Percentiles rank a stretch among this genome's conserved stretches.
These are phyloP conservation scores for Fragaria nilgerrensis DNA, from an alignment of 306 rosid species.

Conservation along the genomic window DNA sequence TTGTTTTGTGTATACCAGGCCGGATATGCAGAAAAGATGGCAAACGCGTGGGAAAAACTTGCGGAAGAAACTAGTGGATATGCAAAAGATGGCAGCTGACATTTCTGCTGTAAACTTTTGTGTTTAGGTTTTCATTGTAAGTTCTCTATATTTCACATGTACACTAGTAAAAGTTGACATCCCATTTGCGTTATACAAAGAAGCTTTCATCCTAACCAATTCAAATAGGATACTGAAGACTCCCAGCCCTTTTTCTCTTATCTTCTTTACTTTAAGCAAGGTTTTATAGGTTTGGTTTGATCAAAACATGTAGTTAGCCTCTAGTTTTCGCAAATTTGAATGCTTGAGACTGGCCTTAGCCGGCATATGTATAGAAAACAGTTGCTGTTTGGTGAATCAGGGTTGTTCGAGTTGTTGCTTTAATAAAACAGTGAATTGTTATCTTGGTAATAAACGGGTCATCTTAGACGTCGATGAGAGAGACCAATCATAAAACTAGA, in stretches of 20 bases:
- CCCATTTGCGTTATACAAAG: slow-evolving; percentile 18
- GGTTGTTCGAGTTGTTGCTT: background rate
- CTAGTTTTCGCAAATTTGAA: background rate
- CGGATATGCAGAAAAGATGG: slow-evolving; percentile 91
- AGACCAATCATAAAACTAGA: background rate
- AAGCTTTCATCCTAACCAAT: slow-evolving; percentile 11
- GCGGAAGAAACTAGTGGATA: slow-evolving; percentile 69
- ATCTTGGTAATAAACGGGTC: background rate
- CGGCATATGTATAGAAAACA: background rate
- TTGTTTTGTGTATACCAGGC: slow-evolving; percentile 39
- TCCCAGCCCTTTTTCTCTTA: background rate
- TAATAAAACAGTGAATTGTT: background rate
- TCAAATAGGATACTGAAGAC: slow-evolving; percentile 1
- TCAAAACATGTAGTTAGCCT: background rate
- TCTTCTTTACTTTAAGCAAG: background rate
- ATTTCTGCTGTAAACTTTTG: slow-evolving; percentile 33
- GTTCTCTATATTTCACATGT: slow-evolving; percentile 3
- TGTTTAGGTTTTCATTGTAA: background rate
- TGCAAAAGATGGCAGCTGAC: slow-evolving; percentile 49
- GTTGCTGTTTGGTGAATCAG: background rate
- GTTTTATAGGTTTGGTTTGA: background rate
- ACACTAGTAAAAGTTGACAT: slow-evolving; percentile 4
- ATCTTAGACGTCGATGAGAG: background rate
- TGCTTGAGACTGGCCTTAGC: background rate
- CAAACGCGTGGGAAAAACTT: slow-evolving; percentile 74